These are phyloP conservation scores for Boletus sp. DNA, from an alignment of 768 basidiomycete genomes.

Conservation along the genomic window DNA sequence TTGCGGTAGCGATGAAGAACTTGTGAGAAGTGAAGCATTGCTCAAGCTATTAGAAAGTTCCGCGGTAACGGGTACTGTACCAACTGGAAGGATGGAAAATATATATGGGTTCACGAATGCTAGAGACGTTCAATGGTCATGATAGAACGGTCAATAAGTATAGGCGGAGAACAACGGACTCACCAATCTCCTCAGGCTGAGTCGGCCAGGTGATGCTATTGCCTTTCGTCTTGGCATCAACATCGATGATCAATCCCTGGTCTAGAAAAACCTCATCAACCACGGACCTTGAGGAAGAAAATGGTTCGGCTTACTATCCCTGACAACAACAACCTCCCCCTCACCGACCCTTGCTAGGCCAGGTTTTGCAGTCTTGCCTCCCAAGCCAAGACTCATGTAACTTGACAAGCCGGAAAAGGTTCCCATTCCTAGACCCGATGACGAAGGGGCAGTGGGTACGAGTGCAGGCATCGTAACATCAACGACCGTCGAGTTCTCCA, in stretches of 20 bases:
- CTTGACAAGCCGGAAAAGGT: conserved; percentile 72
- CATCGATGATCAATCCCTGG: conserved; percentile 62
- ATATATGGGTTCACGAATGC: conserved; percentile 77
- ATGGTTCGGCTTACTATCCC: conserved; percentile 64
- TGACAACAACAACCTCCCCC: conserved; percentile 65
- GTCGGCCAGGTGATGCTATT: conserved; percentile 66
- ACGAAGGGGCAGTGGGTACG: conserved; percentile 33
- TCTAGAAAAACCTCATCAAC: conserved; percentile 39
- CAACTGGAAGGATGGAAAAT: conserved; percentile 69
- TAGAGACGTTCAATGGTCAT: conserved; percentile 44
- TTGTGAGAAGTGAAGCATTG: conserved; percentile 7
- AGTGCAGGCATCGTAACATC: conserved; percentile 50
- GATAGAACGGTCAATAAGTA: conserved; percentile 61
- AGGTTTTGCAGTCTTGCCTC: conserved; percentile 64
- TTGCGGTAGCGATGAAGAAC: conserved; percentile 12
- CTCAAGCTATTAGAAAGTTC: conserved; percentile 21
- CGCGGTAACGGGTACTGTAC: conserved; percentile 44
- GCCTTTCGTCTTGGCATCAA: conserved; percentile 52
- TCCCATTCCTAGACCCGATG: conserved; percentile 48
- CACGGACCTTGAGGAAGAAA: background rate
- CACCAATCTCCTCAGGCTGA: conserved; percentile 81
- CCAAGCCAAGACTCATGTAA: conserved; percentile 82
- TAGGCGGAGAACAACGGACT: conserved; percentile 4
- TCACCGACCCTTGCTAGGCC: conserved; percentile 52
- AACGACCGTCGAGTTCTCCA: conserved; percentile 53